These are phyloP conservation scores for Erysiphe neolycopersici DNA, from an alignment of 2,329 filamentous ascomycete genomes.

Conservation along the genomic window DNA sequence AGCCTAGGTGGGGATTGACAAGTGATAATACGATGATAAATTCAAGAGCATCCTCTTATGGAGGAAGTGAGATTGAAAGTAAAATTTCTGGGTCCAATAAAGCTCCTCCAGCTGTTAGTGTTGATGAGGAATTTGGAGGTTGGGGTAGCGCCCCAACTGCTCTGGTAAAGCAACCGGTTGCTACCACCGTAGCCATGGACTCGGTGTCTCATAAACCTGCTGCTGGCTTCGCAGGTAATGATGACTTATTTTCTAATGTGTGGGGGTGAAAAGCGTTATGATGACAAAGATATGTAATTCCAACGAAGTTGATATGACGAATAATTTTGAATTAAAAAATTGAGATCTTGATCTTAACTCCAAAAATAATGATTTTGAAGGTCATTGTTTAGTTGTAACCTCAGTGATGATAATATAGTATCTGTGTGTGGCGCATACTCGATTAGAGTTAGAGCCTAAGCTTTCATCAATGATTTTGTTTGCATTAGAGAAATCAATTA, in stretches of 20 bases:
- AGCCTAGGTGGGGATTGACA: slow-evolving; percentile 31
- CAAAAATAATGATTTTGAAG: no score
- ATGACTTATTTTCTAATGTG: slow-evolving; percentile 88
- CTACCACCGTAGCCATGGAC: slow-evolving; percentile 16
- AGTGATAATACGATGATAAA: slow-evolving; percentile 20
- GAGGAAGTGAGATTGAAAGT: slow-evolving; percentile 28
- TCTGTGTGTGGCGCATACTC: no score
- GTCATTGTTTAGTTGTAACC: no score
- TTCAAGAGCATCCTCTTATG: slow-evolving; percentile 27
- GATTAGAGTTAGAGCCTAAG: no score
- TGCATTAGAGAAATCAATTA: no score
- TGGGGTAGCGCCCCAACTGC: slow-evolving; percentile 42
- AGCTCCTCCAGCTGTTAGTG: slow-evolving; percentile 39
- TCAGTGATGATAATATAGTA: no score
- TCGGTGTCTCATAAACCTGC: slow-evolving; percentile 23
- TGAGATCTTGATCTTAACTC: no score
- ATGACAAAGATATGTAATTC: no score
- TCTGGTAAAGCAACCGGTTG: slow-evolving; percentile 21
- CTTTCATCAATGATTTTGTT: no score
- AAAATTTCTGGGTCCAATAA: slow-evolving; percentile 21
- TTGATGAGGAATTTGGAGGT: slow-evolving; percentile 88
- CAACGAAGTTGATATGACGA: no score
- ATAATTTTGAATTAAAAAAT: no score
- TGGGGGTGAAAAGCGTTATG: slow-evolving; percentile 35
- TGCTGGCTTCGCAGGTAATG: slow-evolving; percentile 35